phyloP scores from a whole-genome alignment of 2,329 filamentous ascomycete species.

The Colletotrichum sansevieriae region DNA sequence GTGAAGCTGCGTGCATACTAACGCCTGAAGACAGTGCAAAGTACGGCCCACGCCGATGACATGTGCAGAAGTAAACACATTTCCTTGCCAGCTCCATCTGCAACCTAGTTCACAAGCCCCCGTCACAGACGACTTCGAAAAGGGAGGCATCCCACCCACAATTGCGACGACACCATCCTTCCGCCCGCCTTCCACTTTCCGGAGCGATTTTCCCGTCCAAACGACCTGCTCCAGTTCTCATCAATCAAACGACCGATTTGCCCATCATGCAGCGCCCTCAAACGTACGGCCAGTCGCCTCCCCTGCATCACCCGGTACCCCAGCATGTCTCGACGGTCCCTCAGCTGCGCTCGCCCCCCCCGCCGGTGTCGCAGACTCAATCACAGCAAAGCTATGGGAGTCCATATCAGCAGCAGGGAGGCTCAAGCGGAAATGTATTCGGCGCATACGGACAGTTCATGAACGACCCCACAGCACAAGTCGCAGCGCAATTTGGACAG shows the following conservation, averaged over 20 bases:
- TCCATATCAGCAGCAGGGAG: constrained; percentile 78
- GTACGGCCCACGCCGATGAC: constrained; percentile 21
- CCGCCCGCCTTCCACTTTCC: background rate
- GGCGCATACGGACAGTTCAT: constrained; percentile 92
- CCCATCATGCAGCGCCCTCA: constrained; percentile 84
- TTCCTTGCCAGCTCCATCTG: constrained; percentile 42
- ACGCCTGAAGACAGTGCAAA: background rate
- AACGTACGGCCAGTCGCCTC: constrained; percentile 88
- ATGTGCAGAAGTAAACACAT: constrained; percentile 47
- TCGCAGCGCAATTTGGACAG: constrained; percentile 94
- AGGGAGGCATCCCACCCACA: constrained; percentile 33
- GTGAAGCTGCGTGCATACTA: accelerated
- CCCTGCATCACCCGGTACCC: constrained; percentile 95
- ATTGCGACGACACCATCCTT: constrained; percentile 9
- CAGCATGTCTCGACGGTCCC: constrained; percentile 99
- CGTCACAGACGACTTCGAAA: constrained; percentile 37
- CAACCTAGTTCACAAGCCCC: constrained; percentile 28
- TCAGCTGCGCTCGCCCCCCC: constrained; percentile 93
- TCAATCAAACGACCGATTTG: constrained; percentile 12
- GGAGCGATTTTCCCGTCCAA: background rate
- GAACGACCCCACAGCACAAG: constrained; percentile 93
- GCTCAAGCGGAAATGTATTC: constrained; percentile 66
- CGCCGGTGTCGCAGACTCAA: constrained; percentile 79
- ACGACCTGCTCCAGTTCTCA: background rate
- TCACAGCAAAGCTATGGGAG: constrained; percentile 76